Evolutionary conservation across 305 asterid genomes (phyloP), one percentile per base, ranked within the genome.

Genomic region (Fraxinus latifolia): DNA sequence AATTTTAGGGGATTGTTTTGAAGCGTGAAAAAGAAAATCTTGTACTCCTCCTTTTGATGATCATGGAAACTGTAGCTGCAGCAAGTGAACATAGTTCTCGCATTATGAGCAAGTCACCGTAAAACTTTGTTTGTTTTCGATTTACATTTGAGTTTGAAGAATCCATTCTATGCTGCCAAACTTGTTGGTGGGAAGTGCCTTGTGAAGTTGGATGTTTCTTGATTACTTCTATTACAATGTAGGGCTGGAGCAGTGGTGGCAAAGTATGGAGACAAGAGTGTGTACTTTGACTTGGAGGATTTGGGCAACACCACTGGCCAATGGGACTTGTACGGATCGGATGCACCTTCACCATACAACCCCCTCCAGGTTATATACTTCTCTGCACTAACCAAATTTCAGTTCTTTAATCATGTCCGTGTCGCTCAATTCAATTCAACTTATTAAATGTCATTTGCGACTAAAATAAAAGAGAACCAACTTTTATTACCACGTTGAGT

Each of bases 321-420:
- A 80, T 95, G 99, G 98, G 98, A 95, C 84, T 85, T 95, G 91
- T 95, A 95, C 83, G 99, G 99, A 39, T 91, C 97, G 19, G 99
- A 95, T 88, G 99, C 96, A 6, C 93, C 99, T 70, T 95, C 97
- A 25, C 98, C 97, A 17, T 94, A 95, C 92, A 95, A 93, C 86
- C 5, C 93, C 74, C 91, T 95, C 77, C 99, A 95, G 98, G 99
- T 95, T 34, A 76, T 44, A 12, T 44, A 44, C 5, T 44, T 12
- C 53, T 44, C 53, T 44, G 17, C 55, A 12, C 55, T 44, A 0
- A 11, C 55, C 55, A 12, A 11, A 11, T 11, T 11, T 39, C 50
- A 39, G 50, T 9, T 39, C 44, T 7, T 36, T 36, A 36, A 36
- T 32, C 36, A 32, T 0, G 42, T 36, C 0, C 42, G 11, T 36